These are phyloP conservation scores for Sclerotinia glacialis DNA, from an alignment of 2,329 filamentous ascomycete species.

Conservation along the genomic window DNA sequence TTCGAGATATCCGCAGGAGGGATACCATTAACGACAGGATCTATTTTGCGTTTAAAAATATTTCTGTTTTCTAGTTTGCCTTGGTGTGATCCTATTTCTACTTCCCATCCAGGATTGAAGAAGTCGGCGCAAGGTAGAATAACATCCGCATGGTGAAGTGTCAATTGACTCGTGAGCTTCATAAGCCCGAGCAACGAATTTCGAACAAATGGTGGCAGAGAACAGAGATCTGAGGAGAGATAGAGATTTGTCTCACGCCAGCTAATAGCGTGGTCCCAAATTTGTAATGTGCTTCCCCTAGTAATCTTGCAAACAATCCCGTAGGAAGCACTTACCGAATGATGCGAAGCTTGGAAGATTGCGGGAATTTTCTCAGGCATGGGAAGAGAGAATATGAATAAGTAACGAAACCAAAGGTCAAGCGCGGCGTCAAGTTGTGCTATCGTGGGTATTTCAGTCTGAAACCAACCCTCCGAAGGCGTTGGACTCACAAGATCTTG, in stretches of 20 bases:
- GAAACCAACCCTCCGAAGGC: conserved; percentile 46
- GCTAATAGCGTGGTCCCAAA: conserved; percentile 63
- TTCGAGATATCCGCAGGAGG: conserved; percentile 51
- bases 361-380: conserved; percentile 46
- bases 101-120: conserved; percentile 63
- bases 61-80: conserved; percentile 56
- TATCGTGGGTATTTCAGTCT: conserved; percentile 47
- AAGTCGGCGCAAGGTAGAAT: conserved; percentile 57
- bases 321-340: conserved; percentile 59
- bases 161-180: conserved; percentile 28
- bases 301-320: conserved; percentile 62
- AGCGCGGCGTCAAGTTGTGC: conserved; percentile 46
- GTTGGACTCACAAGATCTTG: conserved; percentile 45
- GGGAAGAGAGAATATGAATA: conserved; percentile 49
- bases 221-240: conserved; percentile 36
- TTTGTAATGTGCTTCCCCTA: conserved; percentile 56
- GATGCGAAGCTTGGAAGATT: conserved; percentile 63
- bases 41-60: conserved; percentile 57
- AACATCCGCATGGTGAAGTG: conserved; percentile 54
- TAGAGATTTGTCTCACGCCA: conserved; percentile 49
- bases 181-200: conserved; percentile 35
- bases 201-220: conserved; percentile 33
- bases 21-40: conserved; percentile 64
- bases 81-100: conserved; percentile 58
- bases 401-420: conserved; percentile 47